Evolutionary conservation across 352 stramenopile species (phyloP), one percentile per base, ranked within the genome.

Genomic region (Phytophthora ramorum): DNA sequence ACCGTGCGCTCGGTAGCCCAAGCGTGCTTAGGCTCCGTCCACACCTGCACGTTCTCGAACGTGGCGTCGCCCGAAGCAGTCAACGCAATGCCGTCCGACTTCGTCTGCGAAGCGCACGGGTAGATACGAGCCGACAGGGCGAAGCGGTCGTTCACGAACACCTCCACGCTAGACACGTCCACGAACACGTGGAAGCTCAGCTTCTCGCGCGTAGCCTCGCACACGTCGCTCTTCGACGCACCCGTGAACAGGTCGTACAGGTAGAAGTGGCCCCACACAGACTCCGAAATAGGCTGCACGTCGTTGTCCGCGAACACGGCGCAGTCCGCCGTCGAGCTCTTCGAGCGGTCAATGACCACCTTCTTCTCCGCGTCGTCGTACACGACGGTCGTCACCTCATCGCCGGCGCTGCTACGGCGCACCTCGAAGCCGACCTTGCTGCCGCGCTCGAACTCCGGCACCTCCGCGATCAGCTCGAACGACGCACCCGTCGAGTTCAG

Each of bases 121-220:
- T 91, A 91, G 32, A 91, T 76, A 28, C 82, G 82, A 58, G 80
- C 75, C 38, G 82, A 91, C 24, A 91, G 70, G 17, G 78, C 54
- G 49, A 91, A 89, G 60, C 82, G 79, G 61, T 71, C 79, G 71
- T 91, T 91, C 58, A 91, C 78, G 38, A 91, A 89, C 60, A 91
- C 82, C 47, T 91, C 82, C 17, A 88, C 69, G 26, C 74, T 80
- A n/a, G 82, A 89, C 43, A 91, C 82, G 62, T 91, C 82, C 35
- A 89, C 82, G 55, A 86, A 91, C 44, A 91, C 59, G 63, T 73
- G 77, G 68, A 91, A 87, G 26, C 51, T 73, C 44, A 90, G 63
- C 50, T 65, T 80, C 67, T 90, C 81, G 20, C 71, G 73, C 22
- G 53, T 59, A 14, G 73, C 54, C 45, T 75, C 62, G 55, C 79